These are phyloP conservation scores for Quercus bicolor DNA, from an alignment of 306 rosid species.

Conservation along the genomic window DNA sequence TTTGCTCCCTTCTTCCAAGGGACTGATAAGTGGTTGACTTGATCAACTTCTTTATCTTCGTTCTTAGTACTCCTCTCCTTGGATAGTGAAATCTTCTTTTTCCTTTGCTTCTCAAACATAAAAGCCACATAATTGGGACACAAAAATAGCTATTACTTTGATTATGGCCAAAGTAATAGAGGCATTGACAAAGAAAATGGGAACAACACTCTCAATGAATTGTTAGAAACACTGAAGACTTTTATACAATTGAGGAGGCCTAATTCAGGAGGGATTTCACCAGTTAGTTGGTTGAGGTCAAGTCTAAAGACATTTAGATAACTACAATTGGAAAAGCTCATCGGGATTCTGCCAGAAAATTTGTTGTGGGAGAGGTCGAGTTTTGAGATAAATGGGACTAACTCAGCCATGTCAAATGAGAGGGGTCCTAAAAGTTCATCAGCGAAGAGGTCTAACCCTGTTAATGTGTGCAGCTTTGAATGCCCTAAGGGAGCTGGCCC, in stretches of 20 bases:
- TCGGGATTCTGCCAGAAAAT: conserved; percentile 31
- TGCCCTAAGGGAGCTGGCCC: conserved; percentile 11
- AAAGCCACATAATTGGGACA: too few relatives aligned
- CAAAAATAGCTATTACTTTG: background rate
- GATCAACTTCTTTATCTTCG: background rate
- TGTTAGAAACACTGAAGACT: conserved; percentile 45
- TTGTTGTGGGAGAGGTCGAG: rapidly evolving
- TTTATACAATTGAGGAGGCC: conserved; percentile 38
- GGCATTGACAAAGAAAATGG: background rate
- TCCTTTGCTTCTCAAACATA: too few relatives aligned
- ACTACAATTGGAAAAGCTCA: conserved; percentile 25
- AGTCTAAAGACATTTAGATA: conserved; percentile 64
- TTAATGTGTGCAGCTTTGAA: background rate
- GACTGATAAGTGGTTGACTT: background rate
- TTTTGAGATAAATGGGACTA: background rate
- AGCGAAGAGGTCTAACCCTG: background rate
- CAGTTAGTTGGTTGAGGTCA: conserved; percentile 52
- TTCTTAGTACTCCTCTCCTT: background rate
- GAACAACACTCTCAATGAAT: conserved; percentile 24
- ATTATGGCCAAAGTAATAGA: too few relatives aligned
- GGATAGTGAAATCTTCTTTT: too few relatives aligned
- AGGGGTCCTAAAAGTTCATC: background rate
- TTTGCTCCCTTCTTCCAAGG: conserved; percentile 4
- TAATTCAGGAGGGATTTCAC: conserved; percentile 51
- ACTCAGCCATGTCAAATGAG: background rate